A percentile compares a stretch with the other conserved stretches of the same genome.
These are phyloP conservation scores for Coemansia sp. DNA, from an alignment of 192 early-diverging fungal species.

Conservation along the genomic window DNA sequence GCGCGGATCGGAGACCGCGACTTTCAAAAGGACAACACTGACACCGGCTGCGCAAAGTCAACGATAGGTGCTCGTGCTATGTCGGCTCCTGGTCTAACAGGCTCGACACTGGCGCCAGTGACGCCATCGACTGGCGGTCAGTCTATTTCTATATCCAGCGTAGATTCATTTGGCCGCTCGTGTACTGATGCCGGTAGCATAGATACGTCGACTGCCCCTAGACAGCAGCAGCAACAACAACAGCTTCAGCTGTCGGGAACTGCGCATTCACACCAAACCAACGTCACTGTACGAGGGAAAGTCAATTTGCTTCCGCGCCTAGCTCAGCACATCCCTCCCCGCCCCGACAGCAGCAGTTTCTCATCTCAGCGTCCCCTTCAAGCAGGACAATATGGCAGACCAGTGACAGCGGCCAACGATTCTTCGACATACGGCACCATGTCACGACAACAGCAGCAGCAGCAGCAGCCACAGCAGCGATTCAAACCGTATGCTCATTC, in stretches of 20 bases:
- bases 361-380: background rate
- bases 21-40: slow-evolving; percentile 8
- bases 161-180: slow-evolving; percentile 19
- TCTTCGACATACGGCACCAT: background rate
- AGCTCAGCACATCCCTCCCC: slow-evolving; percentile 41
- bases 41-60: slow-evolving; percentile 7
- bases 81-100: slow-evolving; percentile 13
- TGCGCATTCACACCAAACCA: background rate
- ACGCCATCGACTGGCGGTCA: slow-evolving; percentile 23
- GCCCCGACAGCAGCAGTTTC: background rate
- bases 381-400: background rate
- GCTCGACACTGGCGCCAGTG: slow-evolving; percentile 34
- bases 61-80: slow-evolving; percentile 20
- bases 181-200: slow-evolving; percentile 3
- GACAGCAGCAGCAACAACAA: slow-evolving; percentile 13
- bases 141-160: slow-evolving; percentile 26
- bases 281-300: slow-evolving; percentile 17
- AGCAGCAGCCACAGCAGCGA: slow-evolving; percentile 15
- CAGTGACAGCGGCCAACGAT: background rate
- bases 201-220: background rate
- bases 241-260: slow-evolving; percentile 3
- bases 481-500: slow-evolving; percentile 20
- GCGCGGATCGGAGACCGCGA: slow-evolving; percentile 1
- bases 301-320: slow-evolving; percentile 43
- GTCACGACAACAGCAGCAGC: slow-evolving; percentile 16